Conservation (phyloP, 495 filamentous ascomycete species). For the Xylaria curta region DNA sequence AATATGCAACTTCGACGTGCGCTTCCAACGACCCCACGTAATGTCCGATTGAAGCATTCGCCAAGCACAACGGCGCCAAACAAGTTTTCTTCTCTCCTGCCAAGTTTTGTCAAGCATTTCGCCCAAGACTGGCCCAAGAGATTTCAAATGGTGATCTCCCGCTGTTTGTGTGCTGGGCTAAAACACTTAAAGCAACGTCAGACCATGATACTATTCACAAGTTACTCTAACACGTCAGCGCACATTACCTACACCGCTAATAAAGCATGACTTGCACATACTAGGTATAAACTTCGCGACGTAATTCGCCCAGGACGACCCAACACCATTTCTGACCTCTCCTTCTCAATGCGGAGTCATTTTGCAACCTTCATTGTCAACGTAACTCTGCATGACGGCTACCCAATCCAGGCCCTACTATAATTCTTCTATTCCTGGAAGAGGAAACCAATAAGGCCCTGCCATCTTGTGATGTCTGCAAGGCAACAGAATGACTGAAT, state of each 20-base stretch:
- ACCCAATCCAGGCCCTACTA: neutral
- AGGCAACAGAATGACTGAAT: neutral
- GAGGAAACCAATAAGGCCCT: neutral
- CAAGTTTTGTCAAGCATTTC: constrained; percentile 9
- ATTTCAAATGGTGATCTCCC: constrained; percentile 6
- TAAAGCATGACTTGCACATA: neutral
- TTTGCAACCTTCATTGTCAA: neutral
- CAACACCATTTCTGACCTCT: neutral
- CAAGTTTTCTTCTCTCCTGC: constrained; percentile 17
- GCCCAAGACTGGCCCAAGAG: neutral
- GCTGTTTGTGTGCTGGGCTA: neutral
- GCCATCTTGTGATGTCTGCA: neutral
- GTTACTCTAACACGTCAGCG: neutral
- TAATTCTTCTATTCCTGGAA: neutral
- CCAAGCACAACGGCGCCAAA: constrained; percentile 8
- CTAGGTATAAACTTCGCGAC: neutral
- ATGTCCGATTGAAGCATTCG: neutral
- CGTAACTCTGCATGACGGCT: neutral
- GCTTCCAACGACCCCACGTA: neutral
- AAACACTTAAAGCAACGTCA: neutral
- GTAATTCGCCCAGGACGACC: neutral
- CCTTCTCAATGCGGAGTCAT: neutral
- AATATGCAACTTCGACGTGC: neutral
- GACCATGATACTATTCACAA: too few species aligned
- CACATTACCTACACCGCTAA: neutral